Conservation (phyloP, 495 filamentous ascomycete species). For the Lineolata rhizophorae region DNA sequence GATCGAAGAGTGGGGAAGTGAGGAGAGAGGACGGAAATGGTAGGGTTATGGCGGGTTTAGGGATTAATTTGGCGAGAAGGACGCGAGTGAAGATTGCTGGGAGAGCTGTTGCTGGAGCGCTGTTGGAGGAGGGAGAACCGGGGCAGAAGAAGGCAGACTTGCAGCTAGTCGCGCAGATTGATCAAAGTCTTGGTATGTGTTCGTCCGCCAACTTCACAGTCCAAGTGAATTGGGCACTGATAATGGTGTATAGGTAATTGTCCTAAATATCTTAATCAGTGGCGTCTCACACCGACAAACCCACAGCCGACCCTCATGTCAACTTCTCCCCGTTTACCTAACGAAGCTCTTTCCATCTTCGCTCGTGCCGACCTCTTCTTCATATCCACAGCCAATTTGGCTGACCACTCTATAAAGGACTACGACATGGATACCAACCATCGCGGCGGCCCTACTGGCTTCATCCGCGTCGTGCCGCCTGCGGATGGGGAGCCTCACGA, state of each 20-base stretch:
- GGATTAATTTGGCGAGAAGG: slow-evolving; percentile 43
- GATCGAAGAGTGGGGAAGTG: slow-evolving; percentile 20
- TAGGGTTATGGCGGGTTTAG: slow-evolving; percentile 35
- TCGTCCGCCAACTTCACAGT: background rate
- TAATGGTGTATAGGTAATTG: slow-evolving; percentile 43
- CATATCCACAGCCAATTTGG: slow-evolving; percentile 36
- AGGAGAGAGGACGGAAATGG: slow-evolving; percentile 14
- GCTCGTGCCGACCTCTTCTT: slow-evolving; percentile 54
- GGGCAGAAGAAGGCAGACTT: slow-evolving; percentile 15
- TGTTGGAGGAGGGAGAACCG: slow-evolving; percentile 17
- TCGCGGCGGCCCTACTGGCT: slow-evolving; percentile 53
- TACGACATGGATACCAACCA: slow-evolving; percentile 70
- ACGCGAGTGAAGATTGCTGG: slow-evolving; percentile 48
- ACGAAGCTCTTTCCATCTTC: slow-evolving; percentile 34
- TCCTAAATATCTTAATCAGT: slow-evolving; percentile 66
- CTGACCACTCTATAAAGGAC: too few species aligned
- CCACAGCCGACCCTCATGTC: slow-evolving; percentile 30
- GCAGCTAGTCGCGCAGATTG: slow-evolving; percentile 43
- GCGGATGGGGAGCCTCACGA: too few species aligned
- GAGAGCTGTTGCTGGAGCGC: slow-evolving; percentile 33
- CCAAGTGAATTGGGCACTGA: too few species aligned
- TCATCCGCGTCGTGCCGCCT: slow-evolving; percentile 42
- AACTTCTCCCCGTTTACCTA: slow-evolving; percentile 19
- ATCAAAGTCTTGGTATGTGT: slow-evolving; percentile 38
- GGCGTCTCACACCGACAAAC: slow-evolving; percentile 31